Evolutionary conservation across 1,284 basidiomycete species (phyloP), one percentile per base, ranked within the genome.

Genomic region (Moesziomyces antarcticus): DNA sequence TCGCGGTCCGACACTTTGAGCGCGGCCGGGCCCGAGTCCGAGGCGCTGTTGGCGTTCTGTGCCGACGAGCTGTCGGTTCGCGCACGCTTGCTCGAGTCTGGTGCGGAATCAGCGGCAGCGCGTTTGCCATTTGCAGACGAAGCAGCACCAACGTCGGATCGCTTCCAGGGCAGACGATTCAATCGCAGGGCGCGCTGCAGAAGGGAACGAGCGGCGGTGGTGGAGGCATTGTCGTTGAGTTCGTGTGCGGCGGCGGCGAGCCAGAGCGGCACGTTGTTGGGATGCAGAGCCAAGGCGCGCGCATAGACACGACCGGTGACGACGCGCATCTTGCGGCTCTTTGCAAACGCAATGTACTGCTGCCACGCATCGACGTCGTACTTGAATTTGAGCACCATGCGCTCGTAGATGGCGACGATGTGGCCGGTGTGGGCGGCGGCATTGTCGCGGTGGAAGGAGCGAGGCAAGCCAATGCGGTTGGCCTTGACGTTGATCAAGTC

Each of bases 371-470:
- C 90, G 6, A 96, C 87, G 80, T 97, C 94, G 18, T 88, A 89
- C 80, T 93, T 93, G 88, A 97, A 96, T 82, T 91, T 92, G 83
- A 89, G 90, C 18, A 95, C 88, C 3, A 93, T 93, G 24, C 94
- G 90, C 85, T 97, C 93, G 76, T 94, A 93, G 74, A 97, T 93
- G 78, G 93, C 90, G 82, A 93, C 91, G 78, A 93, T 92, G 72
- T 93, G 86, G 89, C 87, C 42, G 88, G 89, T 25, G 85, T 64
- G 70, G 8, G 62, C 52, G 20, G 75, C 60, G 35, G 71, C 71
- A 64, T 76, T 75, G 61, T 76, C 68, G 33, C 64, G 53, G 30
- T 69, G 63, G 40, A 78, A 77, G n/a, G 72, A 50, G n/a, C 74
- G 58, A 14, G 73, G 68, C 37, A 80, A 61, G 10, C 64, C 55